Base-by-base conservation (phyloP, 208 protist genomes). In the Trypanosoma vivax region DNA sequence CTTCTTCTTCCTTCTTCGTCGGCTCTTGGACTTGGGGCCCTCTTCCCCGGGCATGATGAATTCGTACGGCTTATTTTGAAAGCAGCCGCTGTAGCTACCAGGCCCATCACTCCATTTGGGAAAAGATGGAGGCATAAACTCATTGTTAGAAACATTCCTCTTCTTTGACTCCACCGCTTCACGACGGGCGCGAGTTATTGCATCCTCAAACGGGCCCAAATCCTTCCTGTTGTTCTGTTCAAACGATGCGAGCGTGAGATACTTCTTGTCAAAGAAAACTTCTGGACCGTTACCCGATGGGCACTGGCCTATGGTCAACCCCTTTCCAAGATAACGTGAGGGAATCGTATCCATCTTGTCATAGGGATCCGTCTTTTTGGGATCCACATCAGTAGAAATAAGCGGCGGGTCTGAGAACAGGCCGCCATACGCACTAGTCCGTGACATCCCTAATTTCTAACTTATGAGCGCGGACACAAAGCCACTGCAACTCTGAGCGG, bases 341-440 rank as follows among this genome's bases (percentile, higher is more conserved):
- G 86, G 78, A 41, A 94, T 85, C 30, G 60, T 54, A 31, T 94
- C 82, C 58, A 80, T 52, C 65, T 90, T 90, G 55, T 85, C 65
- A 46, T 90, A 93, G 14, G 74, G 76, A 34, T 93, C 86, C 24
- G 86, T 89, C 54, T 81, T 76, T 18, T 70, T 71, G 2, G 79
- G 65, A 48, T 94, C 83, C 0, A 67, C 21, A 50, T 90, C 70
- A 6, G 77, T 76, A 31, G 76, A 76, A 10, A 94, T 62, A 50
- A 73, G 84, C 43, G 83, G 59, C 16, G 82, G 86, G 70, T 94
- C 86, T 34, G 83, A 71, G 49, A 94, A 94, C 24, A 92, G 70
- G 50, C 85, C 85, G 3, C 85, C 85, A 58, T 89, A 92, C n/a
- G 62, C 73, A 60, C 81, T 92, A 41, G 73, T 67, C 30, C 85